These are phyloP conservation scores for Mortierella sp. DNA, from an alignment of 371 early-diverging fungal species.

Conservation along the genomic window DNA sequence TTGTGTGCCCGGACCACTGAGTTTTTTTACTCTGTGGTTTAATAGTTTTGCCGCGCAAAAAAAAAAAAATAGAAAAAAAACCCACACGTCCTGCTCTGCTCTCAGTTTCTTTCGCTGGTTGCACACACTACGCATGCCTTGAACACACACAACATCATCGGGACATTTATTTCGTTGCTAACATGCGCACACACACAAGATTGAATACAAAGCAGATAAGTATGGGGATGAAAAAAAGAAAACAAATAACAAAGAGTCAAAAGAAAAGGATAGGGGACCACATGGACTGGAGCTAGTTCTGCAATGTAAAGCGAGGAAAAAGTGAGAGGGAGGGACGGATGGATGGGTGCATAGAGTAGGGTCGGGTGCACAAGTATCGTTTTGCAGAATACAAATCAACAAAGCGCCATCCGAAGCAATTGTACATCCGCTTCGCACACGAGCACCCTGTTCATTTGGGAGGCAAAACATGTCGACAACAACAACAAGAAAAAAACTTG, in stretches of 20 bases:
- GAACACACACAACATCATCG: neutral
- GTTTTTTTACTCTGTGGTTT: neutral
- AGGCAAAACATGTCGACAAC: neutral
- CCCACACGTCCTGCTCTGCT: neutral
- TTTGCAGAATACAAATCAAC: neutral
- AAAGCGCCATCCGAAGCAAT: neutral
- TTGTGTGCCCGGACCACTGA: slow-evolving; percentile 2
- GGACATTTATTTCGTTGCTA: neutral
- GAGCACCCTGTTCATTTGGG: neutral
- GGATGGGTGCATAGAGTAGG: neutral
- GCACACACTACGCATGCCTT: neutral
- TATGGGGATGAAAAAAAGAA: neutral
- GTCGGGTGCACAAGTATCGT: neutral
- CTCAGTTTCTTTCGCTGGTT: neutral
- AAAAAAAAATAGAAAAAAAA: neutral
- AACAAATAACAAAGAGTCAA: neutral
- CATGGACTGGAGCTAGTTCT: neutral
- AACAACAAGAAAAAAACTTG: neutral
- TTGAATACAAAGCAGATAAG: neutral
- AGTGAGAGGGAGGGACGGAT: neutral
- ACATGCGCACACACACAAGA: neutral
- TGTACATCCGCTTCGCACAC: no score
- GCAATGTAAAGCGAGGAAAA: neutral
- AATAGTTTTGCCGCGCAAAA: slow-evolving; percentile 39
- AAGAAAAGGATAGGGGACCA: neutral